Evolutionary conservation across 163 green algal species (phyloP).

Genomic region (Smithsoniella earleae): DNA sequence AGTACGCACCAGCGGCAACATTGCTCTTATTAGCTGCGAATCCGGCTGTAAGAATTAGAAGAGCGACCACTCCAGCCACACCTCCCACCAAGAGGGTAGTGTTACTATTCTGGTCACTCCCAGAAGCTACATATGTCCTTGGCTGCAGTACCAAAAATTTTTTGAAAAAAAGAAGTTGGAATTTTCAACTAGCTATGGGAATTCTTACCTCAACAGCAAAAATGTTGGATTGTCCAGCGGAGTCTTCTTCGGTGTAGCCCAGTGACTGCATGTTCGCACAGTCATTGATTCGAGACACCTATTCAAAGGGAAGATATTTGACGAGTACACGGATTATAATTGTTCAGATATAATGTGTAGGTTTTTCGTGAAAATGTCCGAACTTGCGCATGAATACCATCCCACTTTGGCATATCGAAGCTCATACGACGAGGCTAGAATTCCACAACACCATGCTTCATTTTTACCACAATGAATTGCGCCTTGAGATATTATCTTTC

Average conservation of each 20-base stretch:
- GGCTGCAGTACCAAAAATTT: constrained; percentile 27
- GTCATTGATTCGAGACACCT: not conserved
- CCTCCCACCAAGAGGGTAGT: constrained; percentile 18
- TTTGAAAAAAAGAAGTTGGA: too few relatives aligned
- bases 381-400: too few relatives aligned
- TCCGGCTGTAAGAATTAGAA: not conserved
- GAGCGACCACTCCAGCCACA: not conserved
- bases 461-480: too few relatives aligned
- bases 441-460: too few relatives aligned
- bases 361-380: too few relatives aligned
- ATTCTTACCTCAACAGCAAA: constrained; percentile 53
- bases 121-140: constrained; percentile 19
- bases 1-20: not conserved
- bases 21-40: not conserved
- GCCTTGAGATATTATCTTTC: too few relatives aligned
- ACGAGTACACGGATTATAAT: too few relatives aligned
- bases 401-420: too few relatives aligned
- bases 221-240: constrained; percentile 56
- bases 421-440: too few relatives aligned
- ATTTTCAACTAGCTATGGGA: too few relatives aligned
- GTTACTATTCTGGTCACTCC: not conserved
- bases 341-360: too few relatives aligned
- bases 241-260: constrained; percentile 52
- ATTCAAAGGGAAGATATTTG: too few relatives aligned
- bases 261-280: constrained; percentile 34